Evolutionary conservation across 495 filamentous ascomycete species (phyloP).

Genomic region (Penicillium longicatenatum): DNA sequence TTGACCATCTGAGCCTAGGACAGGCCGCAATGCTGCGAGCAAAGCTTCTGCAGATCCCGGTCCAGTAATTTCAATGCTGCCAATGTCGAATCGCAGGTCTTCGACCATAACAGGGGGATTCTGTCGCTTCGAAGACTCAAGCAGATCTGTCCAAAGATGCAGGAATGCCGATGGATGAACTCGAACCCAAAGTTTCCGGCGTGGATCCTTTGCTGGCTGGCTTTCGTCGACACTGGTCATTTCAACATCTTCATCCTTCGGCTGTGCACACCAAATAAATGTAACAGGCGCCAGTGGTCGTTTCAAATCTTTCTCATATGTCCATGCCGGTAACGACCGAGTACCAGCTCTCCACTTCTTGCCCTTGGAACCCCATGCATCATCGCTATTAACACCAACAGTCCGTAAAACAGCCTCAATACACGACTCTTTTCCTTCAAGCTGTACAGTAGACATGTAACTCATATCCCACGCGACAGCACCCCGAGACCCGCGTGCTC

Average conservation of each 20-base stretch:
- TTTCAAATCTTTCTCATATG: constrained; percentile 58
- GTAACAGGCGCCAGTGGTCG: constrained; percentile 73
- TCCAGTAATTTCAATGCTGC: constrained; percentile 86
- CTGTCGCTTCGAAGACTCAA: constrained; percentile 68
- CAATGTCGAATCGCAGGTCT: constrained; percentile 91
- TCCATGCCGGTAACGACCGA: constrained; percentile 67
- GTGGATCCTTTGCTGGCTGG: constrained; percentile 38
- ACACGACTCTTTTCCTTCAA: constrained; percentile 67
- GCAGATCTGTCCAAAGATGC: constrained; percentile 78
- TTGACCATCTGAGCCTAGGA: constrained; percentile 29
- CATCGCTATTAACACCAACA: constrained; percentile 57
- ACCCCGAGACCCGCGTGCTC: constrained; percentile 68
- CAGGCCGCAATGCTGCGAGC: constrained; percentile 66
- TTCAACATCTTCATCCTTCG: constrained; percentile 36
- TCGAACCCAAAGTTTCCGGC: constrained; percentile 68
- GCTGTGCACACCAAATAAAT: constrained; percentile 63
- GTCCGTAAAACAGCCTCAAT: constrained; percentile 64
- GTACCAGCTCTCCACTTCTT: constrained; percentile 74
- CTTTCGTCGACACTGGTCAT: constrained; percentile 32
- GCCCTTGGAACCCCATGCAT: constrained; percentile 61
- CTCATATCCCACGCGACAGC: constrained; percentile 91
- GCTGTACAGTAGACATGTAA: constrained; percentile 83
- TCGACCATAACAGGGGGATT: constrained; percentile 75
- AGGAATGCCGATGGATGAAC: constrained; percentile 89
- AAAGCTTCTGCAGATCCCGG: constrained; percentile 83